Conservation (phyloP, 768 basidiomycete species). For the Leccinum variicolor region DNA sequence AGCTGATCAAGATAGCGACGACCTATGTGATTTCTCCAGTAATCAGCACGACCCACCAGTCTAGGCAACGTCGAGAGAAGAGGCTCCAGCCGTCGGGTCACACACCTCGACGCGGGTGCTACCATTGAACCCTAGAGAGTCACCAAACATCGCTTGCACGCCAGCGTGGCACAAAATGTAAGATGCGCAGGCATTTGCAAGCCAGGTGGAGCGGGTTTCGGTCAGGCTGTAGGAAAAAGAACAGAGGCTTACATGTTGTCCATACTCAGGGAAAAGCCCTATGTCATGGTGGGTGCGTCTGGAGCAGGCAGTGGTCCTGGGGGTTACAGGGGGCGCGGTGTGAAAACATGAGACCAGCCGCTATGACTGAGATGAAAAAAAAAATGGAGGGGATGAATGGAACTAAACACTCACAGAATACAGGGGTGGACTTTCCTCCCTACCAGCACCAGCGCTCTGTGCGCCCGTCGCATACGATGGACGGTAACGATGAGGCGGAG, state of each 20-base stretch:
- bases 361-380: not conserved
- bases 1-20: constrained; percentile 20
- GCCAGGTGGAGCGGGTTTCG: not conserved
- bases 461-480: not conserved
- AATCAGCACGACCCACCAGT: not conserved
- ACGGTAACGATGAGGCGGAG: constrained; percentile 6
- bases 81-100: not conserved
- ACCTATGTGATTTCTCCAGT: constrained; percentile 16
- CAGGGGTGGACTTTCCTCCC: constrained; percentile 18
- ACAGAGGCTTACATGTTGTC: not conserved
- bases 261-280: not conserved
- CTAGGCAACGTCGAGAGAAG: not conserved
- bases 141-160: constrained; percentile 16
- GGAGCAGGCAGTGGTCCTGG: constrained; percentile 2
- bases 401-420: constrained; percentile 22
- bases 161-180: too few species aligned
- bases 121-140: constrained; percentile 21
- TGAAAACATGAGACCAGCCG: not conserved
- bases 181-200: too few species aligned
- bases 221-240: too few species aligned
- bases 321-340: not conserved
- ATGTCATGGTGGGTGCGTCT: constrained; percentile 2
- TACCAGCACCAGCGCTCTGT: not conserved
- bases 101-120: constrained; percentile 29
- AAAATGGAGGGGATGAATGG: too few species aligned